Evolutionary conservation across 202 grass and related monocot species (phyloP), one percentile per base, ranked within the genome.

Genomic region (Brachypodium distachyon): DNA sequence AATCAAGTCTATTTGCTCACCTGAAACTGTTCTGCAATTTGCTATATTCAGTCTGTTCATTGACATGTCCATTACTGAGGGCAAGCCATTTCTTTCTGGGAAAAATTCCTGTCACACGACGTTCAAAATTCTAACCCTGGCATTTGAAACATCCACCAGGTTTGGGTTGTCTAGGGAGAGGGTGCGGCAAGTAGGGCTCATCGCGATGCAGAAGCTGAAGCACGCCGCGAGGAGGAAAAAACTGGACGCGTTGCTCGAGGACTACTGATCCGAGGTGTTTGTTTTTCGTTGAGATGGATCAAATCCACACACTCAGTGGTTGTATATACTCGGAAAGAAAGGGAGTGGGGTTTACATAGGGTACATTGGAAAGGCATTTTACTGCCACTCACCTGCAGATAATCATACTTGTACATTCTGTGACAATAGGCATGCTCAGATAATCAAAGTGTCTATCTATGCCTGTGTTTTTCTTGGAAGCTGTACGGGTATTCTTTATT

Each of bases 121-220:
- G 40, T 71, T n/a, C n/a, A n/a, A n/a, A n/a, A n/a, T n/a, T 75
- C 53, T 88, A 70, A 94, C 42, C 14, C 5, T 68, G 17, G 2
- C 67, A 17, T 76, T 51, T 26, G 39, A 74, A 70, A 49, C 54
- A 46, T 69, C 63, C 1, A 54, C 65, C 82, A 99, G 96, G 78
- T 92, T 95, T 67, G 96, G 92, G 27, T 83, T 99, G 33, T 99
- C 92, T 4, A 99, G 96, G 39, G 96, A 99, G 80, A 67, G 92
- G 40, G 89, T 99, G 42, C 84, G 96, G 61, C 96, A 99, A 89
- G 85, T 99, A 49, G 96, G 89, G 65, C 89, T 96, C 26, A 55
- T 99, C 0, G 91, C 96, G 13, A 93, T 93, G 92, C 87, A 99
- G 90, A 99, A 99, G 63, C 67, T 99, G 77, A 99, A 99, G 78